Conservation (phyloP, 2,329 filamentous ascomycete genomes). For the Didymella sp. region DNA sequence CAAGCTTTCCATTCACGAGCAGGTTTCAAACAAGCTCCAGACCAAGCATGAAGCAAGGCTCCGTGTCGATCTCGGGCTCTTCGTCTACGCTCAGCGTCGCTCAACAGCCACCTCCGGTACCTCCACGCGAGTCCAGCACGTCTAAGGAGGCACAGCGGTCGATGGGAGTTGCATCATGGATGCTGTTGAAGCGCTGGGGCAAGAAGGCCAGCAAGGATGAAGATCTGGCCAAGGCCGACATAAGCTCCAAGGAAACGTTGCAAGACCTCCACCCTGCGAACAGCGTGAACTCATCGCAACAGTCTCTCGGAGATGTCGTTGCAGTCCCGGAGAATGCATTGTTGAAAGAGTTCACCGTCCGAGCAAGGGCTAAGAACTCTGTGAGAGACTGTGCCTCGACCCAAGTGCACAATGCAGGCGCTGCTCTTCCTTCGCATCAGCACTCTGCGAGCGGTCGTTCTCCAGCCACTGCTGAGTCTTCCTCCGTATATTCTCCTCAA, state of each 20-base stretch:
- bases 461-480: constrained; percentile 23
- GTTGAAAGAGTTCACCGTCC: constrained; percentile 18
- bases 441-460: constrained; percentile 24
- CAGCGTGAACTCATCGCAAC: constrained; percentile 1
- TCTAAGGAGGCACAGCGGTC: constrained; percentile 44
- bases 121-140: constrained; percentile 43
- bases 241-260: constrained; percentile 14
- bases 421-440: constrained; percentile 17
- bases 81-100: constrained; percentile 30
- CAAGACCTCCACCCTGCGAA: not conserved
- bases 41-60: constrained; percentile 29
- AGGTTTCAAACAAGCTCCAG: constrained; percentile 32
- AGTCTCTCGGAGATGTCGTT: constrained; percentile 9
- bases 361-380: constrained; percentile 4
- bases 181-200: constrained; percentile 33
- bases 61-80: constrained; percentile 31
- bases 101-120: constrained; percentile 33
- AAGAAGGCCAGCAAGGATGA: constrained; percentile 19
- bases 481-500: constrained; percentile 37
- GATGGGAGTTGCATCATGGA: constrained; percentile 36
- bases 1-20: constrained; percentile 28
- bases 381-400: constrained; percentile 13
- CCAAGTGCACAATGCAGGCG: constrained; percentile 8
- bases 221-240: constrained; percentile 8
- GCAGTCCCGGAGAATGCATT: constrained; percentile 24